Percentiles rank a stretch among this genome's conserved stretches.
Conservation (phyloP, 306 rosid genomes). For the Trifolium dubium region DNA sequence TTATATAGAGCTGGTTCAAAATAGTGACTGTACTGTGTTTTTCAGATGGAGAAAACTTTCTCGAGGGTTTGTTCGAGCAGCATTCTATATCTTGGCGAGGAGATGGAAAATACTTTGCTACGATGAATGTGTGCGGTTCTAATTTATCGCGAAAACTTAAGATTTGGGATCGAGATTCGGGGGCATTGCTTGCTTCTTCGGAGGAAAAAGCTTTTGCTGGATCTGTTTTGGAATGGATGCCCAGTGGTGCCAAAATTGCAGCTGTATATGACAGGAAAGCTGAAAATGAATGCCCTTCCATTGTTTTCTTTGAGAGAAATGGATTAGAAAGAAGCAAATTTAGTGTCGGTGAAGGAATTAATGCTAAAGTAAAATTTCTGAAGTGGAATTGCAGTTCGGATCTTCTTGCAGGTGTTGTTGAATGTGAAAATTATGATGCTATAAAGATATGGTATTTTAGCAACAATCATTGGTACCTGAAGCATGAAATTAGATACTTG, state of each 20-base stretch:
- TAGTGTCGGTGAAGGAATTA: slow-evolving; percentile 59
- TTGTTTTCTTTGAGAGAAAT: slow-evolving; percentile 92
- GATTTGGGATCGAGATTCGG: slow-evolving; percentile 92
- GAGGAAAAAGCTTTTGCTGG: slow-evolving; percentile 70
- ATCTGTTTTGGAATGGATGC: slow-evolving; percentile 90
- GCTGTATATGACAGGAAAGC: slow-evolving; percentile 68
- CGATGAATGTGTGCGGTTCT: slow-evolving; percentile 52
- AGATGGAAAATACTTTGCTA: slow-evolving; percentile 88
- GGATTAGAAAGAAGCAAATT: slow-evolving; percentile 85
- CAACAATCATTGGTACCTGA: slow-evolving; percentile 90
- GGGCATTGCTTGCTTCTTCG: slow-evolving; percentile 72
- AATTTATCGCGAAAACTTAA: slow-evolving; percentile 58
- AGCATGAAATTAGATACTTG: slow-evolving; percentile 77
- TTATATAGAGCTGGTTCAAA: slow-evolving; percentile 14
- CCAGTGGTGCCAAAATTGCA: slow-evolving; percentile 95
- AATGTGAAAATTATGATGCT: slow-evolving; percentile 70
- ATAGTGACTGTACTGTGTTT: slow-evolving; percentile 40
- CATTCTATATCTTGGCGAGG: slow-evolving; percentile 85
- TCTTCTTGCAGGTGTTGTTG: slow-evolving; percentile 87
- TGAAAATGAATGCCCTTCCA: slow-evolving; percentile 65
- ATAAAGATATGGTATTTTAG: slow-evolving; percentile 85
- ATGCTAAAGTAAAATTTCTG: slow-evolving; percentile 61
- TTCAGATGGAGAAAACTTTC: slow-evolving; percentile 62
- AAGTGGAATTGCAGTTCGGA: slow-evolving; percentile 99
- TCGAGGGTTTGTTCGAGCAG: slow-evolving; percentile 34